Evolutionary conservation across 1,284 basidiomycete genomes (phyloP).

Genomic region (Malassezia caprae): DNA sequence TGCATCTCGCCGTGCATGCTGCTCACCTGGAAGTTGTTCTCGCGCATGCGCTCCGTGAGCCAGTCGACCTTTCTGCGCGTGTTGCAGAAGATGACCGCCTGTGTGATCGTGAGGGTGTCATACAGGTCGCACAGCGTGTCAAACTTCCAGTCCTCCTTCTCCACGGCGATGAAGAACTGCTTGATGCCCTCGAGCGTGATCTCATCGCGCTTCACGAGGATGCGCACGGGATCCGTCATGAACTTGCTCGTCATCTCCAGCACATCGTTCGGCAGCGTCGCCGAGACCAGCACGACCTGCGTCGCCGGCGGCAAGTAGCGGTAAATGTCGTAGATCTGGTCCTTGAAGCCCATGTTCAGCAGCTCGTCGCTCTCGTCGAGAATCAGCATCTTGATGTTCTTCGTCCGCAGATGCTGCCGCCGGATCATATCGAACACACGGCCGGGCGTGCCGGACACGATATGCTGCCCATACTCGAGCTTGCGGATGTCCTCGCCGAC

Average conservation of each 20-base stretch:
- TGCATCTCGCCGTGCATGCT: slow-evolving; percentile 86
- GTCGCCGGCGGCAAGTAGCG: slow-evolving; percentile 96
- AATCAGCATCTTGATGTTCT: slow-evolving; percentile 99
- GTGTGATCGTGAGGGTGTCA: slow-evolving; percentile 96
- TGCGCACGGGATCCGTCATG: slow-evolving; percentile 97
- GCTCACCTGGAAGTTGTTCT: slow-evolving; percentile 49
- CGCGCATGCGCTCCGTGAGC: slow-evolving; percentile 96
- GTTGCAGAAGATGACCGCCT: slow-evolving; percentile 99
- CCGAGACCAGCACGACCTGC: slow-evolving; percentile 90
- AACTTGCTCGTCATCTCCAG: slow-evolving; percentile 99
- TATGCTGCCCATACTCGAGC: slow-evolving; percentile 93
- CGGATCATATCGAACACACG: slow-evolving; percentile 99
- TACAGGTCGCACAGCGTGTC: slow-evolving; percentile 93
- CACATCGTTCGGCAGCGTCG: slow-evolving; percentile 92
- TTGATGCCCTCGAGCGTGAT: slow-evolving; percentile 98
- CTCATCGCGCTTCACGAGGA: slow-evolving; percentile 99
- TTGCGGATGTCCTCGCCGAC: slow-evolving; percentile 98
- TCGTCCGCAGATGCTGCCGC: slow-evolving; percentile 78
- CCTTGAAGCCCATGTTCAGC: slow-evolving; percentile 97
- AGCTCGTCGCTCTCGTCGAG: slow-evolving; percentile 97
- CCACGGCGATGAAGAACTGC: slow-evolving; percentile 98
- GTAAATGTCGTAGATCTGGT: slow-evolving; percentile 99
- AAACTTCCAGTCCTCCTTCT: slow-evolving; percentile 99
- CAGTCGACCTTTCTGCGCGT: slow-evolving; percentile 98
- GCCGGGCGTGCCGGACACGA: slow-evolving; percentile 93